Evolutionary conservation across 192 early-diverging fungal genomes (phyloP), one percentile per base, ranked within the genome.

Genomic region (Coemansia umbellata): DNA sequence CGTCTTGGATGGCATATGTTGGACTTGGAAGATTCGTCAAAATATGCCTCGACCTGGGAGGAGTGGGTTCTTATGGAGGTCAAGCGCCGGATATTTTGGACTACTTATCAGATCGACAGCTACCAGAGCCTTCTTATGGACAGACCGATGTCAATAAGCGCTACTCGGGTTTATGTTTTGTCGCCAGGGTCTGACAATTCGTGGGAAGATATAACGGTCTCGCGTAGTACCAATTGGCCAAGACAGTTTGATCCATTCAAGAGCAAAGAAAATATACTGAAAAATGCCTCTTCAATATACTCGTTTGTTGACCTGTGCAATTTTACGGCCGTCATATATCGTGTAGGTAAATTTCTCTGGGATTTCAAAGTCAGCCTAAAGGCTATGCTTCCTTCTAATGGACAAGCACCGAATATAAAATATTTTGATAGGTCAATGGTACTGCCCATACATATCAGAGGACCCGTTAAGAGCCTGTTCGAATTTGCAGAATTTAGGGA

Each of bases 31-130:
- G 47, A 49, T 28, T 33, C 31, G 22, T 28, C 47, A 8, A 44
- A 22, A 27, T 3, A 50, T 2, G 50, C 39, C 13, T 19, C 31
- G 10, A 47, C 62, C 8, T 73, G 70, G 63, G 58, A 62, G 14
- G 54, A 56, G 11, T 73, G 70, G 70, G 57, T 73, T 3, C 44
- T 61, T 31, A 22, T 44, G 2, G 63, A 73, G 40, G 61, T 55
- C n/a, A 66, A 66, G 50, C 53, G 70, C 9, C 70, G 70, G 4
- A 55, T 66, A 4, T 58, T 66, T 22, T 73, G 70, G 70, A 51
- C 53, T 3, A 58, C 37, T 4, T 53, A 43, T 30, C 49, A 50
- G 10, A 49, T 58, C 8, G 70, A 73, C 54, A 57, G 58, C 30
- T 50, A 62, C 43, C 59, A 66, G 1, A 50, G 58, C 6, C 37